These are phyloP conservation scores for Marasmius tenuissimus DNA, from an alignment of 1,284 basidiomycete genomes.

Conservation along the genomic window DNA sequence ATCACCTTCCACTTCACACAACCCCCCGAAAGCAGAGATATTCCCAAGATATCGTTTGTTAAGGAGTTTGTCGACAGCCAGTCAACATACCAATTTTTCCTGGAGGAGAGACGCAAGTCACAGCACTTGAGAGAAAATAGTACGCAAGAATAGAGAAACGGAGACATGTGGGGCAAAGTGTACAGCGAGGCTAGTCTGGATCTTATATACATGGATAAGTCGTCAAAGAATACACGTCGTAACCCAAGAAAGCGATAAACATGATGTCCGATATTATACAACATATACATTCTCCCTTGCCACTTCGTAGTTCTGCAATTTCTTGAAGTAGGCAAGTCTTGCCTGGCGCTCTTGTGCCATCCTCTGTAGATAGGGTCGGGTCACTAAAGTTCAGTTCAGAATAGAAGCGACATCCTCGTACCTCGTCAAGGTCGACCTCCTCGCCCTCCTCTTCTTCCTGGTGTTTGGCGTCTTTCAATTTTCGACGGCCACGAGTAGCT, in stretches of 20 bases:
- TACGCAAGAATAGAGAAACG: neutral
- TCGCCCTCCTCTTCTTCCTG: slow-evolving; percentile 4
- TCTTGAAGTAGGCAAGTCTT: slow-evolving; percentile 57
- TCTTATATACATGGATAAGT: neutral
- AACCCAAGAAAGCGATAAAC: neutral
- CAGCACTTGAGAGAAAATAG: too few species aligned
- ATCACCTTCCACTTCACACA: slow-evolving; percentile 30
- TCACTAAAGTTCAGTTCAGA: neutral
- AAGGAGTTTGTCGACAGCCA: slow-evolving; percentile 38
- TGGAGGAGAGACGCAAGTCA: slow-evolving; percentile 27
- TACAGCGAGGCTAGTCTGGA: neutral
- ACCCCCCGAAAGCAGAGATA: slow-evolving; percentile 13
- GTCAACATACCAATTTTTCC: slow-evolving; percentile 28
- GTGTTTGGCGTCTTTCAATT: neutral
- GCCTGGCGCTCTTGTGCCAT: slow-evolving; percentile 46
- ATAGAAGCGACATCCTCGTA: neutral
- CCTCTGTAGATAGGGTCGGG: slow-evolving; percentile 28
- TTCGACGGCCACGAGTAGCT: neutral
- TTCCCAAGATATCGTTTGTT: slow-evolving; percentile 31
- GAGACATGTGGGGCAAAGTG: neutral
- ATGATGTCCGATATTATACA: slow-evolving; percentile 35
- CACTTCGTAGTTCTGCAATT: slow-evolving; percentile 51
- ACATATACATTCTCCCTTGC: slow-evolving; percentile 62
- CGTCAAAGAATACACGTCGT: neutral
- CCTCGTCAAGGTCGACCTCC: slow-evolving; percentile 12